Percentiles rank a stretch among this genome's conserved stretches.
Conservation (phyloP, 2,329 filamentous ascomycete genomes). For the Hymenoscyphus repandus region DNA sequence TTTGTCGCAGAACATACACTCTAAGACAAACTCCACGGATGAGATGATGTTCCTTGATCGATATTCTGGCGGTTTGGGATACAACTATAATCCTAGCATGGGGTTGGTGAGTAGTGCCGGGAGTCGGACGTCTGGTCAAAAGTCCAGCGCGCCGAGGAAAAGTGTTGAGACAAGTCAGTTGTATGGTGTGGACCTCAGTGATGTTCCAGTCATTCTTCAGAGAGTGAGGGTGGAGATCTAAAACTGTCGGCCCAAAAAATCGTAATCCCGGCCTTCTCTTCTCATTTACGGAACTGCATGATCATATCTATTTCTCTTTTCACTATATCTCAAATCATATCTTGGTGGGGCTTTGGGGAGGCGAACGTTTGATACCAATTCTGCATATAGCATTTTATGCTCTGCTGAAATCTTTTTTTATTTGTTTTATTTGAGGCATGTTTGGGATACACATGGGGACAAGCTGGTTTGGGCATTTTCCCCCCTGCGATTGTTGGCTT, state of each 20-base stretch:
- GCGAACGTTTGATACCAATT: not conserved
- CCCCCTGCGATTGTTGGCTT: no score
- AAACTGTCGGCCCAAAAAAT: not conserved
- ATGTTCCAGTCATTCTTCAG: slow-evolving; percentile 23
- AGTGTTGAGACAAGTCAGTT: slow-evolving; percentile 7
- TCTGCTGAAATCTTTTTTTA: no score
- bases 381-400: slow-evolving; percentile 4
- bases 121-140: slow-evolving; percentile 9
- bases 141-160: slow-evolving; percentile 9
- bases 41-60: slow-evolving; percentile 25
- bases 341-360: not conserved
- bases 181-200: slow-evolving; percentile 22
- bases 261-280: no score
- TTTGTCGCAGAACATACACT: slow-evolving; percentile 7
- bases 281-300: not conserved
- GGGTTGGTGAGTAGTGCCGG: slow-evolving; percentile 18
- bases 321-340: not conserved
- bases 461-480: no score
- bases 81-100: slow-evolving; percentile 18
- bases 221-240: slow-evolving; percentile 4
- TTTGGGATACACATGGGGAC: no score
- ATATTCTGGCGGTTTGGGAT: slow-evolving; percentile 20
- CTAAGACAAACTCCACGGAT: slow-evolving; percentile 12
- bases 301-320: not conserved
- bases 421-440: no score